Base-by-base conservation (phyloP, 257 asterid genomes). In the Fraxinus americana region DNA sequence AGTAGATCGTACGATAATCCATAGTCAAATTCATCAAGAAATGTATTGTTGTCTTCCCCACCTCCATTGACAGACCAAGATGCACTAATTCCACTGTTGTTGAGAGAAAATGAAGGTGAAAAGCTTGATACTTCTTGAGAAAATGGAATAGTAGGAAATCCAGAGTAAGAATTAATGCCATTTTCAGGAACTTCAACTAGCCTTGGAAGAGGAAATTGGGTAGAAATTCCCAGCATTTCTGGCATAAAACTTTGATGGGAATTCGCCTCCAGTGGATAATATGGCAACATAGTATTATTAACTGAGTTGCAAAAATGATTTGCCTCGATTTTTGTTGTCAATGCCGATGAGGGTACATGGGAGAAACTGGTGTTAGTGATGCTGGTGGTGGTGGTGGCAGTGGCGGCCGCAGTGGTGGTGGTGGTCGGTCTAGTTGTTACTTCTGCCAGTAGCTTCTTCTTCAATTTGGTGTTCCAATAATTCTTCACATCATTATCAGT, bases 401-500 rank as follows among this genome's bases (percentile, higher is more conserved):
- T 1, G 50, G 81, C 7, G 59, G 75, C 10, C 23, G 77, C 5
- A 4, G 34, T 7, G 67, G 43, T 39, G 61, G 71, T 1, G 25
- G 59, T 16, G 74, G 52, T 25, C 27, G 27, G 7, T 66, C 11
- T 29, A 32, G 1, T 25, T 1, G 57, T 69, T 57, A 25, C 8
- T 29, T 30, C 70, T 19, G 39, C 65, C 4, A 79, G 73, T 14
- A 86, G 61, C 77, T 83, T 91, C 86, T 83, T 91, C 83, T 90
- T 91, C 78, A 91, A 61, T 71, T 86, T 91, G 12, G 97, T 90
- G 23, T 91, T 91, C 97, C 94, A 91, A 72, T 90, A 77, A 52
- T 91, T 91, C 80, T 91, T 91, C 59, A 91, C 88, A 71, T 91
- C 97, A 79, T 91, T 91, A 66, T 90, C 97, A 7, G 97, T 91